Evolutionary conservation across 768 basidiomycete species (phyloP), one percentile per base, ranked within the genome.

Genomic region (Pilatotrama ljubarskyi): DNA sequence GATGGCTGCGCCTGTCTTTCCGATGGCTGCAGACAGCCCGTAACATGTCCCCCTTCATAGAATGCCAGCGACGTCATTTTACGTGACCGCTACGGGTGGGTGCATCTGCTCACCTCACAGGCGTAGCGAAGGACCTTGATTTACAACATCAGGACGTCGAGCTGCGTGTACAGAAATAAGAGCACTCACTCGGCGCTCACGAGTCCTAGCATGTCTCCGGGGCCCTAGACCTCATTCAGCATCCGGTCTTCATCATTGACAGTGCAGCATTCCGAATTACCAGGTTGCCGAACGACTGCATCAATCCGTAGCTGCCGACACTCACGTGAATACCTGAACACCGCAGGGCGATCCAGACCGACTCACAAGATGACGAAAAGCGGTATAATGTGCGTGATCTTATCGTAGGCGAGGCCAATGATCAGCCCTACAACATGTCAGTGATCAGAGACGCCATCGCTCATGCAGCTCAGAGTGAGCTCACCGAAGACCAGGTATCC

Each of bases 271-370:
- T 37, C 49, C 54, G 43, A 67, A 74, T 38, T 67, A 82, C 84
- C 74, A 88, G 48, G 65, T 89, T 89, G n/a, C 87, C 87, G 44
- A 78, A 81, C 3, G 84, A 87, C 64, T 88, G 84, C 87, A 90
- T 87, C 54, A 88, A 73, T 2, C 85, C 88, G 69, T 87, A 90
- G 64, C 84, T 86, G 58, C 50, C 48, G 38, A 11, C n/a, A 7
- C 37, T 17, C 59, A 24, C 24, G 38, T 58, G 20, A 44, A 35
- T 5, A 49, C 2, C 14, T n/a, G 24, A 18, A 15, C 36, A 37
- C 44, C 32, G 26, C 29, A 32, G 14, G 52, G 50, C 9, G 26
- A 24, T 37, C 42, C 35, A 35, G 17, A 20, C 6, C 59, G 1
- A 72, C 83, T 67, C 66, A 86, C 85, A 90, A 83, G 60, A 90